Evolutionary conservation across 2,329 filamentous ascomycete species (phyloP).

Genomic region (Claviceps arundinis): DNA sequence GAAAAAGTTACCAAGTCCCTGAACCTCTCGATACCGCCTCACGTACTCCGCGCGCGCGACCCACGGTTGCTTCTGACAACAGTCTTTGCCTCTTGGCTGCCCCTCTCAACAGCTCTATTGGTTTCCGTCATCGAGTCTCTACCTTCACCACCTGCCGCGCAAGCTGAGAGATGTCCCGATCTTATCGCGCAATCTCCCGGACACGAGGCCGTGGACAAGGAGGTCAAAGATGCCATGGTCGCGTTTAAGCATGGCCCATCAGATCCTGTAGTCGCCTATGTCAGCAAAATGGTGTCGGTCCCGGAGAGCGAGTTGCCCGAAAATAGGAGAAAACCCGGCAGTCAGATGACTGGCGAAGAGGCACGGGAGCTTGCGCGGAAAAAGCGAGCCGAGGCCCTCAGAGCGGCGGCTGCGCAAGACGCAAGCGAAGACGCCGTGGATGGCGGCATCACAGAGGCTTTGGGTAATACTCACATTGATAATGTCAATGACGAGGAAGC

Average conservation of each 20-base stretch:
- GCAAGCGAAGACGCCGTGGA: constrained; percentile 34
- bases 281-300: constrained; percentile 96
- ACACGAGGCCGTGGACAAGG: constrained; percentile 51
- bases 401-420: constrained; percentile 48
- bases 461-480: constrained; percentile 48
- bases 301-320: constrained; percentile 84
- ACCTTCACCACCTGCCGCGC: constrained; percentile 69
- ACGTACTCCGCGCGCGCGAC: constrained; percentile 73
- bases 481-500: constrained; percentile 33
- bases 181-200: constrained; percentile 73
- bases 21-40: constrained; percentile 69
- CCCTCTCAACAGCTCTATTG: constrained; percentile 78
- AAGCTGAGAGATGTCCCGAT: constrained; percentile 65
- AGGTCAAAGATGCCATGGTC: constrained; percentile 68
- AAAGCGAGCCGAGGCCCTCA: constrained; percentile 80
- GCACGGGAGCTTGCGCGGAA: constrained; percentile 75
- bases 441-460: constrained; percentile 43
- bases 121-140: constrained; percentile 91
- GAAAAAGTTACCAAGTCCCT: constrained; percentile 95
- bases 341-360: constrained; percentile 74
- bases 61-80: constrained; percentile 71
- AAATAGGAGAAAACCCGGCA: constrained; percentile 55
- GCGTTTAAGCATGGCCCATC: constrained; percentile 57
- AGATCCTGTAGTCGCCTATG: constrained; percentile 79
- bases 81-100: constrained; percentile 81